Evolutionary conservation across 495 filamentous ascomycete genomes (phyloP).

Genomic region (Xanthoparmelia taractica): DNA sequence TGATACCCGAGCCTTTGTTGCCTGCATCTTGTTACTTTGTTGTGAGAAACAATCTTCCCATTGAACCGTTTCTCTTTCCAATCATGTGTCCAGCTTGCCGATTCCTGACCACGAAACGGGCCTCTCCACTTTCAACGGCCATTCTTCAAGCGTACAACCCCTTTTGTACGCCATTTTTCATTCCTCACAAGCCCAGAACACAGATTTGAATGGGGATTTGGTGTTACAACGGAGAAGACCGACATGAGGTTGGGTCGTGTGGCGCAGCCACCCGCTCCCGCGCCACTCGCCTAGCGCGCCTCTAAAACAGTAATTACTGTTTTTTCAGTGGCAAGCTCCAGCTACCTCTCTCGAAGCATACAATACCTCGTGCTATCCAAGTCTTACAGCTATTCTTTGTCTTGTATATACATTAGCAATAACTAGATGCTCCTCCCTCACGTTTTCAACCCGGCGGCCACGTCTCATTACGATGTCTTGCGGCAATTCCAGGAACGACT

Average conservation of each 20-base stretch:
- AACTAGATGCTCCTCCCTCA: slow-evolving; percentile 11
- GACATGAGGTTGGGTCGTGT: neutral
- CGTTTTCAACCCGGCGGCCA: slow-evolving; percentile 1
- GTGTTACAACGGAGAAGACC: neutral
- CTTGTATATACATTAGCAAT: neutral
- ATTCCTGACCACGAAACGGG: neutral
- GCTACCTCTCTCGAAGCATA: neutral
- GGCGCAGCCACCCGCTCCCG: neutral
- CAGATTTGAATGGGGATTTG: neutral
- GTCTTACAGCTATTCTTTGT: neutral
- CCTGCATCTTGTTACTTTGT: neutral
- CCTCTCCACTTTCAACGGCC: neutral
- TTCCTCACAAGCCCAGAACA: neutral
- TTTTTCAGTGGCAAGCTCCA: neutral
- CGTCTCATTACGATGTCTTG: slow-evolving; percentile 10
- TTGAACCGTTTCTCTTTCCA: neutral
- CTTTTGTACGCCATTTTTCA: neutral
- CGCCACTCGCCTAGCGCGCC: neutral
- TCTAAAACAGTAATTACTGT: neutral
- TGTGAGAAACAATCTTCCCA: neutral
- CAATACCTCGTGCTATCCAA: neutral
- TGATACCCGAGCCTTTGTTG: neutral
- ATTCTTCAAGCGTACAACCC: neutral
- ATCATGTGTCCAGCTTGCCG: neutral
- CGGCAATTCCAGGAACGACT: slow-evolving; percentile 9